Percentiles rank a stretch among this genome's conserved stretches.
Conservation (phyloP, 129 eudicot genomes). For the Sambucus nigra region DNA sequence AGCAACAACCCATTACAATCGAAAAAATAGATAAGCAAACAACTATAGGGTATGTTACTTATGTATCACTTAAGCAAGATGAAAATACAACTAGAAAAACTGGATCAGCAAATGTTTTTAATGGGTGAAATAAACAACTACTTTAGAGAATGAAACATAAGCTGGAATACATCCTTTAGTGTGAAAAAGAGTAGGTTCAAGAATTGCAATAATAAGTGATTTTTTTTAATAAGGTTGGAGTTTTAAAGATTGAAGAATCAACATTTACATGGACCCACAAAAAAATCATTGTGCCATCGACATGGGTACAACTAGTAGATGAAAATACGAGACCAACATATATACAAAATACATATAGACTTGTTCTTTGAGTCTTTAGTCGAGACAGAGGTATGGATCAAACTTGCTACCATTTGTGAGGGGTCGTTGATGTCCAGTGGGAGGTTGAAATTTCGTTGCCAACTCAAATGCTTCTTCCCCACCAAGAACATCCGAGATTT, state of each 20-base stretch:
- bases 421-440: too few relatives aligned
- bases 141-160: constrained; percentile 94
- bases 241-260: constrained; percentile 62
- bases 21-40: constrained; percentile 92
- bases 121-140: constrained; percentile 96
- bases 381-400: too few relatives aligned
- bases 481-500: constrained; percentile 73
- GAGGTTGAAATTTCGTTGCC: constrained; percentile 88
- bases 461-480: constrained; percentile 82
- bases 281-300: too few relatives aligned
- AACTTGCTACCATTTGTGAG: too few relatives aligned
- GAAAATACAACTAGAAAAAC: constrained; percentile 82
- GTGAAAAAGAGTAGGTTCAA: constrained; percentile 94
- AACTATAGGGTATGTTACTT: constrained; percentile 55
- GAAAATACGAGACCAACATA: too few relatives aligned
- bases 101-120: constrained; percentile 88
- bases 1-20: constrained; percentile 85
- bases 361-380: too few relatives aligned
- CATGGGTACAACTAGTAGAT: too few relatives aligned
- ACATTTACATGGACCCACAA: constrained; percentile 76
- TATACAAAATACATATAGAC: too few relatives aligned
- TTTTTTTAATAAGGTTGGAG: constrained; percentile 72
- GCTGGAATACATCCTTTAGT: constrained; percentile 95
- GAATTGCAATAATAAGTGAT: constrained; percentile 60
- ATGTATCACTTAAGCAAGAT: constrained; percentile 61